These are phyloP conservation scores for Xerocomellus dryophilus DNA, from an alignment of 768 basidiomycete genomes.

Conservation along the genomic window DNA sequence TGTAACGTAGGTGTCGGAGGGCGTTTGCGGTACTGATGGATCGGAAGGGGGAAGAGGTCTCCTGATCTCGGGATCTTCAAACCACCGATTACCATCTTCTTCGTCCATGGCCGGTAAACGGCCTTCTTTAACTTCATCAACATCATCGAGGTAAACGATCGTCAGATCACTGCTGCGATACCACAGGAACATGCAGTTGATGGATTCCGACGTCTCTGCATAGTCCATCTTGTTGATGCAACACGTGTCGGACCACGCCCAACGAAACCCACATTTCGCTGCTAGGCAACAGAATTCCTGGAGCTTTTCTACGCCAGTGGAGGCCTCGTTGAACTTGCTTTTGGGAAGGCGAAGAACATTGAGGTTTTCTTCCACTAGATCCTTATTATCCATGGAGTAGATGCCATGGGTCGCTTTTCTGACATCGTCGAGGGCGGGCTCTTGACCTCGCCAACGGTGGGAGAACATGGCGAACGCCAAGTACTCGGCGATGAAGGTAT, in stretches of 20 bases:
- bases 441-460: constrained; percentile 23
- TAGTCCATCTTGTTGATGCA: constrained; percentile 26
- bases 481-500: constrained; percentile 16
- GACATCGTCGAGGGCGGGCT: constrained; percentile 19
- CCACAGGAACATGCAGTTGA: constrained; percentile 32
- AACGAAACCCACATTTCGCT: constrained; percentile 30
- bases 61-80: constrained; percentile 16
- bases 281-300: constrained; percentile 30
- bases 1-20: constrained; percentile 1
- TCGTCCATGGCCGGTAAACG: constrained; percentile 6
- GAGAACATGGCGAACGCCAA: constrained; percentile 29
- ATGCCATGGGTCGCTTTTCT: constrained; percentile 10
- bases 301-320: constrained; percentile 18
- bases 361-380: neutral
- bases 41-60: constrained; percentile 9
- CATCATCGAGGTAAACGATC: constrained; percentile 29
- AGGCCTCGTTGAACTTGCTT: neutral
- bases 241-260: constrained; percentile 32
- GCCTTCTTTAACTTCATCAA: constrained; percentile 21
- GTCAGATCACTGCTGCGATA: constrained; percentile 26
- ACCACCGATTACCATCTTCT: constrained; percentile 8
- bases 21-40: neutral
- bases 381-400: constrained; percentile 13
- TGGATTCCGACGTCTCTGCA: constrained; percentile 27
- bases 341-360: neutral